A percentile compares a stretch with the other conserved stretches of the same genome.
These are phyloP conservation scores for Lachnellula hyalina DNA, from an alignment of 2,329 filamentous ascomycete species.

Conservation along the genomic window DNA sequence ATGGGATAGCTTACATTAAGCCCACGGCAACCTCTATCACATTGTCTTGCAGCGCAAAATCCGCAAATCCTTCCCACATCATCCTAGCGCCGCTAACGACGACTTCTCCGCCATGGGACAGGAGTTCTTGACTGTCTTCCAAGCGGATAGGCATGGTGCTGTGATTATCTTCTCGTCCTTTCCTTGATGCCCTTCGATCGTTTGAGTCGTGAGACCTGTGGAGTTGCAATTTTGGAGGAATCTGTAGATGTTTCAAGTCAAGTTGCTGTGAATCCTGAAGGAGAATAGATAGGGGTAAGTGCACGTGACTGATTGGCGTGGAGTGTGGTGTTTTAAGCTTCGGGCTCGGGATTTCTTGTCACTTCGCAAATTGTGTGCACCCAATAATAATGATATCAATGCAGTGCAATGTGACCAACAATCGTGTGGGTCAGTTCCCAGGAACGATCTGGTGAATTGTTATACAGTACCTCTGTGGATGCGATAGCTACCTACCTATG, in stretches of 20 bases:
- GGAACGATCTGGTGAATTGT: too few species aligned
- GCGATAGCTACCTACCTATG: too few species aligned
- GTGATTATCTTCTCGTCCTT: slow-evolving; percentile 13
- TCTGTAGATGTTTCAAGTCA: neutral
- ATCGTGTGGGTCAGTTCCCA: too few species aligned
- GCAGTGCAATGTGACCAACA: too few species aligned
- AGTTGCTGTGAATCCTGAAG: neutral
- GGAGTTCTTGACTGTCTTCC: slow-evolving; percentile 22
- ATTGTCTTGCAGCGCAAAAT: slow-evolving; percentile 70
- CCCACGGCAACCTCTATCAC: slow-evolving; percentile 72
- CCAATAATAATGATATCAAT: too few species aligned
- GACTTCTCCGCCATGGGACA: slow-evolving; percentile 22
- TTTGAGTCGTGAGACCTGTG: neutral
- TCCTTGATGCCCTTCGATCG: neutral
- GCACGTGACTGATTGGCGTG: neutral
- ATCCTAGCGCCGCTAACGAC: slow-evolving; percentile 34
- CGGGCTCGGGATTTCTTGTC: neutral
- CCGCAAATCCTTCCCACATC: slow-evolving; percentile 58
- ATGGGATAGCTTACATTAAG: slow-evolving; percentile 51
- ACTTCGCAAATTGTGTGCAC: too few species aligned
- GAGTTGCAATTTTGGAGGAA: neutral
- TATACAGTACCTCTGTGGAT: too few species aligned
- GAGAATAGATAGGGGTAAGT: neutral
- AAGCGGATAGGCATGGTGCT: slow-evolving; percentile 9
- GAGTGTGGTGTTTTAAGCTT: neutral